Evolutionary conservation across 1,139 yeast species (phyloP).

Genomic region (Pichia sp.): DNA sequence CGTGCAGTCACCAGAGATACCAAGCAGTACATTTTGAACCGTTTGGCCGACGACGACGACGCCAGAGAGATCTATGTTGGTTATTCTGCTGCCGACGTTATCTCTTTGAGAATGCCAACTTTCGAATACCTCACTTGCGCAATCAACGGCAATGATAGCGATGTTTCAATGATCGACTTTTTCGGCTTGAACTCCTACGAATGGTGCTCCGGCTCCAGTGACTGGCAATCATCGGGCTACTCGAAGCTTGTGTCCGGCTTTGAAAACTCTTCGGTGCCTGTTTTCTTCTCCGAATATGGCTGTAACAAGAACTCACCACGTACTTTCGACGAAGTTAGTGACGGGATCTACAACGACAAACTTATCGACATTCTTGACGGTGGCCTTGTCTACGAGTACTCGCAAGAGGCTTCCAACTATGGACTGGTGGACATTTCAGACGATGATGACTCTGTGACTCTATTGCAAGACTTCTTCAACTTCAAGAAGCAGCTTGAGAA

Average conservation of each 20-base stretch:
- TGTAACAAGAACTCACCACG: conserved; percentile 62
- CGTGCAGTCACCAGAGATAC: conserved; percentile 82
- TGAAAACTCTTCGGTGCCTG: conserved; percentile 62
- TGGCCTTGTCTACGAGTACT: conserved; percentile 73
- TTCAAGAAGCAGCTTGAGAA: conserved; percentile 44
- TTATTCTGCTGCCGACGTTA: conserved; percentile 93
- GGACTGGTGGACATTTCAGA: conserved; percentile 55
- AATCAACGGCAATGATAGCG: conserved; percentile 47
- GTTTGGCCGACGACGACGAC: conserved; percentile 36
- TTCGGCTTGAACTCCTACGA: conserved; percentile 94
- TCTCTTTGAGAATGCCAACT: conserved; percentile 65
- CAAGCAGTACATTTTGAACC: conserved; percentile 55
- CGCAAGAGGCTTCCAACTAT: conserved; percentile 57
- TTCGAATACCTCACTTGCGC: conserved; percentile 81
- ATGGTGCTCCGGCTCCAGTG: conserved; percentile 87
- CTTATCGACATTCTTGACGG: conserved; percentile 61
- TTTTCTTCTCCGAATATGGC: conserved; percentile 90
- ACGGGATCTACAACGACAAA: conserved; percentile 43
- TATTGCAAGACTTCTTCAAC: conserved; percentile 53
- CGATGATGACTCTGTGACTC: conserved; percentile 26
- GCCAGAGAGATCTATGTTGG: conserved; percentile 82
- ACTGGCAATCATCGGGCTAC: conserved; percentile 80
- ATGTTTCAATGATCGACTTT: conserved; percentile 58
- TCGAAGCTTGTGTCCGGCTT: conserved; percentile 70
- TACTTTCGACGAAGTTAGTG: conserved; percentile 66